Evolutionary conservation across 768 basidiomycete genomes (phyloP).

Genomic region (Agrocybe praecox): DNA sequence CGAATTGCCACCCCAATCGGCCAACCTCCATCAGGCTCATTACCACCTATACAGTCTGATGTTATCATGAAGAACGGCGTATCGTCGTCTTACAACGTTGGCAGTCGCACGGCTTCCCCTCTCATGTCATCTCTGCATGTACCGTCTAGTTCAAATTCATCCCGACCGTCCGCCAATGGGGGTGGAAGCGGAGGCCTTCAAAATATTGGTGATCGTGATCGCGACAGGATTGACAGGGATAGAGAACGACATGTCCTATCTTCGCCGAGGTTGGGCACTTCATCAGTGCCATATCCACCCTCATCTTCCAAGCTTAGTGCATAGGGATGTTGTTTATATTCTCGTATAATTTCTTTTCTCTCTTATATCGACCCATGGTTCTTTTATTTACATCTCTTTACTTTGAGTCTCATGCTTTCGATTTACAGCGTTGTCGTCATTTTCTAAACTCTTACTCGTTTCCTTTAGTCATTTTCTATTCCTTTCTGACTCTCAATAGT

Average conservation of each 20-base stretch:
- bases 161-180: slow-evolving; percentile 7
- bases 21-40: slow-evolving; percentile 14
- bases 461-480: neutral
- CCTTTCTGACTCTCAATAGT: neutral
- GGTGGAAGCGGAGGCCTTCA: slow-evolving; percentile 3
- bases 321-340: slow-evolving; percentile 29
- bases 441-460: neutral
- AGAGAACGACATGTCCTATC: slow-evolving; percentile 25
- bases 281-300: slow-evolving; percentile 23
- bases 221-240: slow-evolving; percentile 32
- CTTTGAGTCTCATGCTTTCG: neutral
- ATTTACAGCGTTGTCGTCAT: neutral
- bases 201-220: slow-evolving; percentile 14
- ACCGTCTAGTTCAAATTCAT: slow-evolving; percentile 3
- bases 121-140: slow-evolving; percentile 26
- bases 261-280: slow-evolving; percentile 28
- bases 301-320: slow-evolving; percentile 44
- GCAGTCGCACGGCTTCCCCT: slow-evolving; percentile 35
- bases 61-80: slow-evolving; percentile 20
- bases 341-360: neutral
- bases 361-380: neutral
- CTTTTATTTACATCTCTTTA: neutral
- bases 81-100: slow-evolving; percentile 15
- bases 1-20: slow-evolving; percentile 24
- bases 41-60: slow-evolving; percentile 10